Percentiles rank a stretch among this genome's conserved stretches.
phyloP scores from a whole-genome alignment of 345 rosid genomes.

The Brassica juncea region DNA sequence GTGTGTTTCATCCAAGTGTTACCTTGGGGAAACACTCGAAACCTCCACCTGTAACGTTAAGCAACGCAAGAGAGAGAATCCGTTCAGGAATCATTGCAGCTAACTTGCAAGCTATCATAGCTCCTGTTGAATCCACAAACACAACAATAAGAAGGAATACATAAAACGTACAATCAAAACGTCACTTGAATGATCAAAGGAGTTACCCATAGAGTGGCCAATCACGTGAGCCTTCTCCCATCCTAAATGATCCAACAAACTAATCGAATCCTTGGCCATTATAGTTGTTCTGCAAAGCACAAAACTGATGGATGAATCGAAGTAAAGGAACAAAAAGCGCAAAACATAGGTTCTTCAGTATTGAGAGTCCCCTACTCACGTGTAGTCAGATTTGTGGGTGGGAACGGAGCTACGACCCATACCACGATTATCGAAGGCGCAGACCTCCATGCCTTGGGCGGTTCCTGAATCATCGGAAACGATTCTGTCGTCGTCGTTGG shows the following conservation, averaged over 20 bases:
- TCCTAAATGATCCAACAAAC: constrained; percentile 82
- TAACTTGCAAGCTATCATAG: constrained; percentile 92
- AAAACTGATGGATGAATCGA: constrained; percentile 1
- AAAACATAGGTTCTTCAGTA: neutral
- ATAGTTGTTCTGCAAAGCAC: constrained; percentile 62
- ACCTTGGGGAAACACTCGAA: constrained; percentile 93
- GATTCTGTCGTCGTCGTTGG: constrained; percentile 56
- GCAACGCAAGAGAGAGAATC: constrained; percentile 79
- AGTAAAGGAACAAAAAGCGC: neutral
- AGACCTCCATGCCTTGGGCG: constrained; percentile 60
- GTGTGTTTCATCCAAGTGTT: constrained; percentile 25
- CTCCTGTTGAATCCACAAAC: constrained; percentile 54
- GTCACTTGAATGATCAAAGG: neutral
- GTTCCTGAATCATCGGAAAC: constrained; percentile 23
- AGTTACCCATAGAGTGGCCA: constrained; percentile 97
- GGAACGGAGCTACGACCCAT: constrained; percentile 93
- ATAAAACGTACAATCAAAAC: constrained; percentile 2
- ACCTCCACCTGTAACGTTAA: constrained; percentile 98
- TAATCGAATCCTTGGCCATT: constrained; percentile 91
- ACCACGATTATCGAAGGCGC: constrained; percentile 97
- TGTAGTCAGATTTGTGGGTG: constrained; percentile 57
- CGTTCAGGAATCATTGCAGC: constrained; percentile 86
- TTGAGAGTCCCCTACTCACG: constrained; percentile 63
- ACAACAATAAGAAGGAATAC: neutral
- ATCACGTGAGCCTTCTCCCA: constrained; percentile 82